Conservation (phyloP, 805 yeast species). For the Ogataea haglerorum region DNA sequence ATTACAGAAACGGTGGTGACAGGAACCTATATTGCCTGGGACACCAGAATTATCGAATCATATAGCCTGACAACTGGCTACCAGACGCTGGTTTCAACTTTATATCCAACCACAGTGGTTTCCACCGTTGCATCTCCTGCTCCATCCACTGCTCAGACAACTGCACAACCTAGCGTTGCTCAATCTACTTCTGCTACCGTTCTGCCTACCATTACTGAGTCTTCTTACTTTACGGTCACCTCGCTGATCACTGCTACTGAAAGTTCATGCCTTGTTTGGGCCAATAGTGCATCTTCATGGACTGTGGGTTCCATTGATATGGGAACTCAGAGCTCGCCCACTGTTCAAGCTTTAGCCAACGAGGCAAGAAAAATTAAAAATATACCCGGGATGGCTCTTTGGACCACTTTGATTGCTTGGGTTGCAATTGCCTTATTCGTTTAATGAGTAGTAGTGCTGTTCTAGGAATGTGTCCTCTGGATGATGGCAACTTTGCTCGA, state of each 20-base stretch:
- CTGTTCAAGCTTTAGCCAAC: neutral
- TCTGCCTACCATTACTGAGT: neutral
- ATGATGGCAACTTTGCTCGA: no score
- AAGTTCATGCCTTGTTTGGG: conserved; percentile 7
- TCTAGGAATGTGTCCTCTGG: no score
- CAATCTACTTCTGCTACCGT: conserved; percentile 1
- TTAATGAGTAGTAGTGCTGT: neutral
- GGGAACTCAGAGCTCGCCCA: neutral
- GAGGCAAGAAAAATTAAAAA: neutral
- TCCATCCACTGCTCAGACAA: neutral
- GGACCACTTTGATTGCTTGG: neutral
- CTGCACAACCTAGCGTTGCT: conserved; percentile 1
- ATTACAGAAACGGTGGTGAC: conserved; percentile 8
- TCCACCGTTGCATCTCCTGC: neutral
- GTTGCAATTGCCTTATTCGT: neutral
- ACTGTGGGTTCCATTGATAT: neutral
- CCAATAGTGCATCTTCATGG: conserved; percentile 4
- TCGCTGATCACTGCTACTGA: conserved; percentile 2
- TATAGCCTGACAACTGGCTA: conserved; percentile 13
- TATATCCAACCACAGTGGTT: conserved; percentile 10
- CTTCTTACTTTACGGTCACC: conserved; percentile 6
- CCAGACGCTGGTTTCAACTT: conserved; percentile 13
- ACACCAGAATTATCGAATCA: conserved; percentile 8
- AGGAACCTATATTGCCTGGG: conserved; percentile 15
- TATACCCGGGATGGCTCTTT: neutral